Evolutionary conservation across 805 yeast species (phyloP), one percentile per base, ranked within the genome.

Genomic region (Ogataea methanolica): DNA sequence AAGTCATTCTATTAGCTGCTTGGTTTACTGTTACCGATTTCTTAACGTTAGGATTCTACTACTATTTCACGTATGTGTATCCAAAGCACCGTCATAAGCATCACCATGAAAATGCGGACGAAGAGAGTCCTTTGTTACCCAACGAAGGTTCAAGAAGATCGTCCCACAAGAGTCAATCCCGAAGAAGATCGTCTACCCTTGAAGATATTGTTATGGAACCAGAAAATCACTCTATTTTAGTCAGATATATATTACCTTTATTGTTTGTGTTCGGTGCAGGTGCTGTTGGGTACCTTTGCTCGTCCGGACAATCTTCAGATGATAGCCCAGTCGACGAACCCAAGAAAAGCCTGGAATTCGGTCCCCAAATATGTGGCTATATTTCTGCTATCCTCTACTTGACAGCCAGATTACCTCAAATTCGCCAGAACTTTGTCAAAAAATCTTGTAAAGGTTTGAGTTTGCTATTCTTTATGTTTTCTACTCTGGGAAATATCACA

Each of bases 371-470:
- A 3, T 71, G 83, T 51, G 94, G 94, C 6, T 87, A 85, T 65
- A 53, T 79, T 6, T 81, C 88, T 4, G 92, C 95, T 0, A 50
- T 70, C 2, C 67, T 86, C 48, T 86, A 86, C 62, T 71, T 86
- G 54, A 79, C 86, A 8, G 94, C 94, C 3, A 70, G 89, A 54
- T 43, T 66, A 34, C 99, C 99, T 0, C 99, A 92, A 66, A 85
- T 92, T 45, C 69, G 78, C 48, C 95, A 87, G 61, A 92, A 92
- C 67, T 79, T 82, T 63, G 71, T 71, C 41, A 78, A 96, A 54
- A 80, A 83, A 58, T 85, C 96, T 5, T 90, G 90, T 46, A 76
- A 80, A 47, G 98, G 98, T 1, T 83, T 94, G 57, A 85, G 96
- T 47, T 78, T 92, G 52, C 76, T 88, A 44, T 87, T 86, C 66